A percentile compares a stretch with the other conserved stretches of the same genome.
phyloP scores from a whole-genome alignment of 106 monocot species.

The Phalaenopsis equestris region DNA sequence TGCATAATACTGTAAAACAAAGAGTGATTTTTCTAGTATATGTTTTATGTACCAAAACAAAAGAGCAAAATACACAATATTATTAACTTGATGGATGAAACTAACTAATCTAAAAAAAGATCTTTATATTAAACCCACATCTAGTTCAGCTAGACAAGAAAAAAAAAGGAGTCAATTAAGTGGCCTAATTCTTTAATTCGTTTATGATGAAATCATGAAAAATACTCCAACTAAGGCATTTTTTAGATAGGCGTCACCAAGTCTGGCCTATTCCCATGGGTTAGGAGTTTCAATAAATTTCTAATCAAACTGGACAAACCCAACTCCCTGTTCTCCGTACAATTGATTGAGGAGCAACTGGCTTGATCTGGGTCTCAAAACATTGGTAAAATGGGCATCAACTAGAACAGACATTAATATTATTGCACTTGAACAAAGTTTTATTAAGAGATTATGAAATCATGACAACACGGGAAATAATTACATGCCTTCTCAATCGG shows the following conservation, averaged over 20 bases:
- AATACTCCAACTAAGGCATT: neutral
- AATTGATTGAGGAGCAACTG: neutral
- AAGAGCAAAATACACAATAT: too few relatives aligned
- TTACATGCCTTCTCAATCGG: slow-evolving; percentile 64
- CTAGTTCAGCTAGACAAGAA: too few relatives aligned
- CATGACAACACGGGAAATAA: neutral
- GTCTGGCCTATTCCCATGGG: neutral
- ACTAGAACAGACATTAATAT: neutral
- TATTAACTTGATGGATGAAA: too few relatives aligned
- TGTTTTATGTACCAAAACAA: too few relatives aligned
- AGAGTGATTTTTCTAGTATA: too few relatives aligned
- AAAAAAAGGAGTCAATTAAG: neutral
- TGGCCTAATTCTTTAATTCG: neutral
- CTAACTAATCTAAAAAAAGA: too few relatives aligned
- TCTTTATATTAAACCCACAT: too few relatives aligned
- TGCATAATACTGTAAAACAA: too few relatives aligned
- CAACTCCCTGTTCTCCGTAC: neutral
- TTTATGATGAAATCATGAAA: neutral
- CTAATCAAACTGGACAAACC: neutral
- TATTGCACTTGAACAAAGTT: neutral
- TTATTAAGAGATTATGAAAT: neutral
- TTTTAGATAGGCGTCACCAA: neutral
- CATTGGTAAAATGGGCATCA: slow-evolving; percentile 1
- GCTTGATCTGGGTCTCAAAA: neutral
- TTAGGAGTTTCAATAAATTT: neutral